Evolutionary conservation across 2,329 filamentous ascomycete species (phyloP), one percentile per base, ranked within the genome.

Genomic region (Claviceps quebecensis): DNA sequence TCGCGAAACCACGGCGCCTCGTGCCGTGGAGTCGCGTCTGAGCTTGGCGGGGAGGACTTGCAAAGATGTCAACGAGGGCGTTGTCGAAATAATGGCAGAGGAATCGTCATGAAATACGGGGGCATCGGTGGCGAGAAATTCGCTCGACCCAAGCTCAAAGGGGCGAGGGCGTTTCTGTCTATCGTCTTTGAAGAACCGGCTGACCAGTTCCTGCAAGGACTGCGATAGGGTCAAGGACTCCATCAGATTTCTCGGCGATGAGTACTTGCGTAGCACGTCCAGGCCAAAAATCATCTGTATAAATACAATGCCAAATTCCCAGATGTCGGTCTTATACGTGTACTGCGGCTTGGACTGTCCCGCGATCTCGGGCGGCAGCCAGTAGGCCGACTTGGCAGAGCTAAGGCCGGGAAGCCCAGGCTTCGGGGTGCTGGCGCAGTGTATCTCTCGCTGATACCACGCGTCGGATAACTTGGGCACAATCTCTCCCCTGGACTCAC

Each of bases 251-350:
- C 77, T 79, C 1, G 91, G 90, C 0, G 88, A 94, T 16, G 83
- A 82, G 65, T 93, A 91, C 53, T 83, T 85, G 53, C 84, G 76
- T 17, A 85, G 73, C 6, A 88, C 78, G 57, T 88, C 81, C 37
- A 88, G 73, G 2, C 93, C 93, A 64, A 96, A 91, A 3, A 93
- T 78, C 88, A 97, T 96, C 64, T 98, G 91, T 40, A 95, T 67
- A 59, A 96, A 86, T 5, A 96, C 78, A 34, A 96, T 80, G 4
- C 93, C 93, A 60, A 98, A 81, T 57, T 96, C 87, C 93, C 93
- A 98, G 8, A 97, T 80, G 64, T 97, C 93, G 0, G 88, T 87
- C 65, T 95, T 95, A 60, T 78, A 77, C 1, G 77, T 81, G 68
- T 84, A 74, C 65, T 84, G 72, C 34, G 75, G 75, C 29, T 77